Percentiles rank a stretch among this genome's conserved stretches.
Evolutionary conservation across 208 protist genomes (phyloP).

Genomic region (Vickermania spadyakhi): DNA sequence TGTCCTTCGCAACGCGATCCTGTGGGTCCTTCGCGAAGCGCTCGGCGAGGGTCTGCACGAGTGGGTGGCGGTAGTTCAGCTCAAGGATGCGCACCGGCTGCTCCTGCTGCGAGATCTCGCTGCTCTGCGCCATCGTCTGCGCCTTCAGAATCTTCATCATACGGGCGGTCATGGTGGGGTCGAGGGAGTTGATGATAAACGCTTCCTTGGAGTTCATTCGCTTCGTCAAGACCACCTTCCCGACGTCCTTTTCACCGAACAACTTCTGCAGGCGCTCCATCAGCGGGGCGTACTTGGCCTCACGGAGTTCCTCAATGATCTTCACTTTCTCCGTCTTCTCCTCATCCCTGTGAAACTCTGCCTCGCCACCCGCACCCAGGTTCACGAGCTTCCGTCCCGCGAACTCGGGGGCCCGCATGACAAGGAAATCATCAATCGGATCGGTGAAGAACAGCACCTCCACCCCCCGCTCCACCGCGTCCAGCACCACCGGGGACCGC

Average conservation of each 20-base stretch:
- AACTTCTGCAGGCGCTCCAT: slow-evolving; percentile 73
- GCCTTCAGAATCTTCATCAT: slow-evolving; percentile 96
- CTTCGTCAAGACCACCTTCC: slow-evolving; percentile 90
- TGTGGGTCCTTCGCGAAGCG: slow-evolving; percentile 75
- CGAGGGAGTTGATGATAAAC: slow-evolving; percentile 88
- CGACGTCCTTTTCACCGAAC: slow-evolving; percentile 59
- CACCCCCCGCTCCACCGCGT: slow-evolving; percentile 64
- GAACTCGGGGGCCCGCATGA: slow-evolving; percentile 91
- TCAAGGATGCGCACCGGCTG: slow-evolving; percentile 87
- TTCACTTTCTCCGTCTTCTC: slow-evolving; percentile 87
- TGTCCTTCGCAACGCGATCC: slow-evolving; percentile 81
- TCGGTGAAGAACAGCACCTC: slow-evolving; percentile 96
- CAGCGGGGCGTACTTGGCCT: slow-evolving; percentile 84
- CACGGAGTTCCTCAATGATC: slow-evolving; percentile 85
- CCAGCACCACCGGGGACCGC: slow-evolving; percentile 80
- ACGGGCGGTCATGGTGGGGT: slow-evolving; percentile 94
- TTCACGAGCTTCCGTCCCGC: slow-evolving; percentile 94
- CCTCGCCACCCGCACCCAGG: slow-evolving; percentile 93
- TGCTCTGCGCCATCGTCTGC: slow-evolving; percentile 82
- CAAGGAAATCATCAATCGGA: slow-evolving; percentile 97
- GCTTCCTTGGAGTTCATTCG: slow-evolving; percentile 88
- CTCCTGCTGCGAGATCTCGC: slow-evolving; percentile 37
- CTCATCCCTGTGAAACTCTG: slow-evolving; percentile 59
- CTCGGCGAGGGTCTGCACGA: slow-evolving; percentile 91
- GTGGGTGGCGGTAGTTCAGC: slow-evolving; percentile 96